These are phyloP conservation scores for Cladorrhinum sp. DNA, from an alignment of 2,329 filamentous ascomycete species.

Conservation along the genomic window DNA sequence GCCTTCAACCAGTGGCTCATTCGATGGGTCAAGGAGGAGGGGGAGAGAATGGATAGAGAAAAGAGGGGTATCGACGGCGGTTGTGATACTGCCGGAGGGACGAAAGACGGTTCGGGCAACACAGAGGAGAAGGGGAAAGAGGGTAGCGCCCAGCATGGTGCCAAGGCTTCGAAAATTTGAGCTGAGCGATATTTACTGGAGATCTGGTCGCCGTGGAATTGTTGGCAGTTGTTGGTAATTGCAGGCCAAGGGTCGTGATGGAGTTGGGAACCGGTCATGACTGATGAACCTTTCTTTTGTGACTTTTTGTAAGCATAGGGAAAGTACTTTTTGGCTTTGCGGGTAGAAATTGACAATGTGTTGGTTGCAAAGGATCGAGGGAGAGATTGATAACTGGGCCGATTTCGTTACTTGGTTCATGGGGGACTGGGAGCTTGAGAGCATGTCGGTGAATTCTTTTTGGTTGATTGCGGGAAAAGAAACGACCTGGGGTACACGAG, in stretches of 20 bases:
- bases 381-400: too few species aligned
- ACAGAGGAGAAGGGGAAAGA: neutral
- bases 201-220: neutral
- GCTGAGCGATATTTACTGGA: neutral
- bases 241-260: neutral
- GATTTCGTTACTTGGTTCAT: too few species aligned
- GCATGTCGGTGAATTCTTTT: too few species aligned
- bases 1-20: neutral
- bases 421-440: too few species aligned
- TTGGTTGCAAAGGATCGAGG: too few species aligned
- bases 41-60: neutral
- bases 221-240: too few species aligned
- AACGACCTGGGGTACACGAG: too few species aligned
- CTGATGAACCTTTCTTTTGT: neutral
- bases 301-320: too few species aligned
- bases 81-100: neutral
- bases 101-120: neutral
- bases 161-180: conserved; percentile 11
- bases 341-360: too few species aligned
- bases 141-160: conserved; percentile 5
- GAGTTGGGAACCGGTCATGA: neutral
- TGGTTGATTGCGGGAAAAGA: too few species aligned
- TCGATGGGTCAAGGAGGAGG: neutral
- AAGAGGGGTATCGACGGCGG: neutral
- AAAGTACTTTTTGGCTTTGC: too few species aligned